These are phyloP conservation scores for Drechmeria coniospora DNA, from an alignment of 2,329 filamentous ascomycete species.

Conservation along the genomic window DNA sequence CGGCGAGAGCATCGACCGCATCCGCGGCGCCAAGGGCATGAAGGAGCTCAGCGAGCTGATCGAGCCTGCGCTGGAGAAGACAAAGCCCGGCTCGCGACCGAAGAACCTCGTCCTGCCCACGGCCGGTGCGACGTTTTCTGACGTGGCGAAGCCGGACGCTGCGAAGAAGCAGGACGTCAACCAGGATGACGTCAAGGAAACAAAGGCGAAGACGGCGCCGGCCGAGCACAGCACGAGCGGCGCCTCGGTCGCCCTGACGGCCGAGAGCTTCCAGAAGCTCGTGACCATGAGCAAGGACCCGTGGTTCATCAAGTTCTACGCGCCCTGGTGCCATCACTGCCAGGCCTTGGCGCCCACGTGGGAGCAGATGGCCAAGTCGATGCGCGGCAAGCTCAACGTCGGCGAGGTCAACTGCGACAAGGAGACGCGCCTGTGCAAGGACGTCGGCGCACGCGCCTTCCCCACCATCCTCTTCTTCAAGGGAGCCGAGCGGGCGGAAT, in stretches of 20 bases:
- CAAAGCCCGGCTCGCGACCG: constrained; percentile 68
- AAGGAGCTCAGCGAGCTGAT: constrained; percentile 51
- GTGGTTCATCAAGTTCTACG: constrained; percentile 99
- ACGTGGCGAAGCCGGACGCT: no score
- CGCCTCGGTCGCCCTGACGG: constrained; percentile 57
- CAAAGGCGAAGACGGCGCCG: constrained; percentile 30
- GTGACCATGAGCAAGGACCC: constrained; percentile 80
- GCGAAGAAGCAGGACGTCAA: constrained; percentile 11
- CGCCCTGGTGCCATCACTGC: constrained; percentile 93
- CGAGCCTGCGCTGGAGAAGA: constrained; percentile 61
- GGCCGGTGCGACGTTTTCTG: constrained; percentile 53
- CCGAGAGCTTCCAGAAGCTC: constrained; percentile 70
- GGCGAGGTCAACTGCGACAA: constrained; percentile 92
- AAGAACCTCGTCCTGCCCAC: constrained; percentile 52
- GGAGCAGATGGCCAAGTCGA: constrained; percentile 77
- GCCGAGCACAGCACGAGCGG: constrained; percentile 60
- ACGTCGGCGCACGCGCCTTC: constrained; percentile 63
- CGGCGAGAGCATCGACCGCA: constrained; percentile 48
- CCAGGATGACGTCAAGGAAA: constrained; percentile 9
- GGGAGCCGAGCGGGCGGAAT: constrained; percentile 82
- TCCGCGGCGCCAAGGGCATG: constrained; percentile 54
- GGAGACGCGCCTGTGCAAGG: constrained; percentile 80
- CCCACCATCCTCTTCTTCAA: constrained; percentile 90
- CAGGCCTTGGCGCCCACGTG: constrained; percentile 84
- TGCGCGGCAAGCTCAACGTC: constrained; percentile 79